These are phyloP conservation scores for Blastobotrys arbuscula DNA, from an alignment of 1,139 yeast genomes.

Conservation along the genomic window DNA sequence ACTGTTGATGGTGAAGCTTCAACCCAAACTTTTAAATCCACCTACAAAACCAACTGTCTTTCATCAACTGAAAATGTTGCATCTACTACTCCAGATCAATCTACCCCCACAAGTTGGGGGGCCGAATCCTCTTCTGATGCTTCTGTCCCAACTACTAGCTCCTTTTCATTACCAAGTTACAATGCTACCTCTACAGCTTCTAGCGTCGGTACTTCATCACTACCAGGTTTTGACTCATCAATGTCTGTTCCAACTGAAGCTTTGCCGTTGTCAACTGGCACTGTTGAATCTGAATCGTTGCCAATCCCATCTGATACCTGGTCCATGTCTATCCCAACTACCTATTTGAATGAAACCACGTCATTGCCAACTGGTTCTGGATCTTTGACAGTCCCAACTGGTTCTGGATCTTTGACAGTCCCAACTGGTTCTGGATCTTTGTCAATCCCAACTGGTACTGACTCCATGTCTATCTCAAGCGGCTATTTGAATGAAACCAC, in stretches of 20 bases:
- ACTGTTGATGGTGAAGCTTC: not conserved
- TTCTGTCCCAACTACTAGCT: not conserved
- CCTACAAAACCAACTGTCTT: not conserved
- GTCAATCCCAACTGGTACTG: no score
- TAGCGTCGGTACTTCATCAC: not conserved
- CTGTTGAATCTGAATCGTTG: not conserved
- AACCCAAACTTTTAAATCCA: not conserved
- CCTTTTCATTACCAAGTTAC: not conserved
- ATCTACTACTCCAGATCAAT: not conserved
- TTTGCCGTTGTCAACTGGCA: not conserved
- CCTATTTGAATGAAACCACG: not conserved
- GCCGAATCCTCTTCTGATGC: slow-evolving; percentile 4
- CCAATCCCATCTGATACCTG: not conserved
- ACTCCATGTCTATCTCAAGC: no score
- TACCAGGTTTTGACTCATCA: not conserved
- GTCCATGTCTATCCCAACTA: no score
- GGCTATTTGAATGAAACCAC: no score
- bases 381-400: not conserved
- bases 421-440: slow-evolving; percentile 1
- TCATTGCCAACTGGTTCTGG: not conserved
- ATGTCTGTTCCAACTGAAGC: not conserved
- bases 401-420: not conserved
- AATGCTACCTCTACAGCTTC: not conserved
- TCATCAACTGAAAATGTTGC: not conserved
- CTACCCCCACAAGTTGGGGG: not conserved